Conservation (phyloP, 768 basidiomycete species). For the Tulasnella sp. region DNA sequence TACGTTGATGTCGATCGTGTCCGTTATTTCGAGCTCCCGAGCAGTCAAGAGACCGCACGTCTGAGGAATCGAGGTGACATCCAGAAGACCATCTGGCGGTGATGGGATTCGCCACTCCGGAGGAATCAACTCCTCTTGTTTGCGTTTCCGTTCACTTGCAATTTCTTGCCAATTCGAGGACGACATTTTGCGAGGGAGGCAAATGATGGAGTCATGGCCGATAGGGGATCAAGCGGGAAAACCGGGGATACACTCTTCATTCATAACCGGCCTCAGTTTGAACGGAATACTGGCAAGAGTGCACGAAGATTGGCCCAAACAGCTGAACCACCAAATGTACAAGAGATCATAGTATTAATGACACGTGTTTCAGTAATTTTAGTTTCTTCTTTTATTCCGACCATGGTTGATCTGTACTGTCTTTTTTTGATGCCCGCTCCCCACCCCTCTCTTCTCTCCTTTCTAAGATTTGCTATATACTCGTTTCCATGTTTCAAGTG, state of each 20-base stretch:
- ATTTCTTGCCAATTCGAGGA: constrained; percentile 54
- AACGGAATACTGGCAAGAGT: neutral
- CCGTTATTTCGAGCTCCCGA: constrained; percentile 65
- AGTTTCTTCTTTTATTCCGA: neutral
- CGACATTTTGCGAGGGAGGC: neutral
- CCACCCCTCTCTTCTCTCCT: neutral
- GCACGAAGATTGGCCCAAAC: too few species aligned
- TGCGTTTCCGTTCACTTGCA: constrained; percentile 56
- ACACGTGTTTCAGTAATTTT: neutral
- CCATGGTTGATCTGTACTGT: constrained; percentile 1
- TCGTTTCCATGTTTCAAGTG: constrained; percentile 39
- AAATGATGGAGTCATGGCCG: neutral
- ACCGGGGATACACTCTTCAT: neutral
- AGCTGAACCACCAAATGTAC: neutral
- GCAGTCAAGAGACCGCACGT: constrained; percentile 60
- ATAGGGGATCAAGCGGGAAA: neutral
- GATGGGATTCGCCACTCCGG: constrained; percentile 61
- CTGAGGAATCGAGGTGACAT: constrained; percentile 60
- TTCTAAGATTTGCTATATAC: constrained; percentile 1
- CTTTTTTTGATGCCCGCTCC: neutral
- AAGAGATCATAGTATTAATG: neutral
- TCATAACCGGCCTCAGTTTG: neutral
- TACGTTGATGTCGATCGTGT: constrained; percentile 52
- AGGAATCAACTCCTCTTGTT: constrained; percentile 62
- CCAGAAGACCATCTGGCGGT: constrained; percentile 52